A percentile compares a stretch with the other conserved stretches of the same genome.
Evolutionary conservation across 805 yeast species (phyloP).

Genomic region (Jamesozyma spencerorum): DNA sequence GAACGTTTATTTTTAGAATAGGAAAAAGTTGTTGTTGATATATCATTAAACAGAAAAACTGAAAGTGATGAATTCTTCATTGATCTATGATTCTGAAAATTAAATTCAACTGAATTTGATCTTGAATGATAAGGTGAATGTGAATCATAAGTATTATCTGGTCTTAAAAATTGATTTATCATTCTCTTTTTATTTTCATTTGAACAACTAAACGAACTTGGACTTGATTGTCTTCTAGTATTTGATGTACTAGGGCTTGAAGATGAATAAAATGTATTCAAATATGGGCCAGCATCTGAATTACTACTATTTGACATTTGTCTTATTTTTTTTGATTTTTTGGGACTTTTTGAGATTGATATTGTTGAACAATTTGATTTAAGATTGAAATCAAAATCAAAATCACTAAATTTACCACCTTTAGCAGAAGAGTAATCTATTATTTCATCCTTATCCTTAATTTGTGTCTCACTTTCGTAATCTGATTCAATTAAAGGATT

Average conservation of each 20-base stretch:
- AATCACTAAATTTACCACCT: constrained; percentile 10
- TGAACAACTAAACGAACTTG: neutral
- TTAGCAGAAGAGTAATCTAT: constrained; percentile 5
- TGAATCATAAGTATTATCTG: neutral
- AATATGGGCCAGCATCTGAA: too few relatives aligned
- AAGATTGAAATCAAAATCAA: constrained; percentile 2
- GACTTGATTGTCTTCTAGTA: constrained; percentile 1
- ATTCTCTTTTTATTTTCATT: constrained; percentile 2
- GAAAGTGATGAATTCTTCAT: too few relatives aligned
- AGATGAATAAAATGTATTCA: too few relatives aligned
- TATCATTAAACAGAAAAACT: too few relatives aligned
- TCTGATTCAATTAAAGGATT: constrained; percentile 1
- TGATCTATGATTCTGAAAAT: too few relatives aligned
- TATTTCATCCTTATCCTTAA: neutral
- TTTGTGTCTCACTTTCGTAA: neutral
- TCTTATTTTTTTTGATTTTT: neutral
- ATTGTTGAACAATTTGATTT: neutral
- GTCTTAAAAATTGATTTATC: constrained; percentile 7
- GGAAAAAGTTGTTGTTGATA: too few relatives aligned
- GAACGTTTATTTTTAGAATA: too few relatives aligned
- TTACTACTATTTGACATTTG: neutral
- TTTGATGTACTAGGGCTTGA: too few relatives aligned
- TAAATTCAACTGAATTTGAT: neutral
- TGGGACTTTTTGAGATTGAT: neutral
- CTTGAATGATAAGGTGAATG: neutral